These are phyloP conservation scores for Kurtzmaniella quercitrusa DNA, from an alignment of 1,139 yeast genomes.

Conservation along the genomic window DNA sequence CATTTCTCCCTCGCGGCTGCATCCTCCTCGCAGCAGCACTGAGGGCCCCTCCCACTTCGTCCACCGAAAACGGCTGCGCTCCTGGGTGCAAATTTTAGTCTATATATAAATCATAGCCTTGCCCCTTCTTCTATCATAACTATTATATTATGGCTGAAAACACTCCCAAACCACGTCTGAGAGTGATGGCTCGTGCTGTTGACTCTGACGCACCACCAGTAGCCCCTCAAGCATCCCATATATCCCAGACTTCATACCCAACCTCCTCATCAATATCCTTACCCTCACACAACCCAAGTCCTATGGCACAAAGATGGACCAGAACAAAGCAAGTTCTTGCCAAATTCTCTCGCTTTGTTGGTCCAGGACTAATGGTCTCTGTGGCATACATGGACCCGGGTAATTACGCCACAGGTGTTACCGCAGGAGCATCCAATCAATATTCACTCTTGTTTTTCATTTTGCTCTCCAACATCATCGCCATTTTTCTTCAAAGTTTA, in stretches of 20 bases:
- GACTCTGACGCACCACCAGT: not conserved
- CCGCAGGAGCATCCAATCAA: conserved; percentile 70
- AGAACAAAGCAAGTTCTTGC: conserved; percentile 12
- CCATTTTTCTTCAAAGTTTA: conserved; percentile 67
- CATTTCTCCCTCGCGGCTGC: not conserved
- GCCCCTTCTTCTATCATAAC: not conserved
- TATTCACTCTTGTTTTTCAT: conserved; percentile 65
- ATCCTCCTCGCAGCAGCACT: not conserved
- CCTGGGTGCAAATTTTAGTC: not conserved
- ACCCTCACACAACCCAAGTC: not conserved
- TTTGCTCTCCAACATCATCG: conserved; percentile 64
- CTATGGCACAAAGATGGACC: conserved; percentile 6
- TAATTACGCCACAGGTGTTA: conserved; percentile 73
- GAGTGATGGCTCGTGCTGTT: not conserved
- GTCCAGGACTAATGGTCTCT: conserved; percentile 86
- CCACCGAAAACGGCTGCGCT: not conserved
- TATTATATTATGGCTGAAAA: not conserved
- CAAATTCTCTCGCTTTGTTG: conserved; percentile 60
- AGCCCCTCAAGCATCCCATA: not conserved
- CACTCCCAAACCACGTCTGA: not conserved
- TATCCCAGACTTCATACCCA: not conserved
- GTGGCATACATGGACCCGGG: conserved; percentile 99
- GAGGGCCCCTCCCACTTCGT: no score
- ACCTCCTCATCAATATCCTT: not conserved
- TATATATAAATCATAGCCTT: not conserved